These are phyloP conservation scores for Umbelopsis sp. DNA, from an alignment of 192 early-diverging fungal species.

Conservation along the genomic window DNA sequence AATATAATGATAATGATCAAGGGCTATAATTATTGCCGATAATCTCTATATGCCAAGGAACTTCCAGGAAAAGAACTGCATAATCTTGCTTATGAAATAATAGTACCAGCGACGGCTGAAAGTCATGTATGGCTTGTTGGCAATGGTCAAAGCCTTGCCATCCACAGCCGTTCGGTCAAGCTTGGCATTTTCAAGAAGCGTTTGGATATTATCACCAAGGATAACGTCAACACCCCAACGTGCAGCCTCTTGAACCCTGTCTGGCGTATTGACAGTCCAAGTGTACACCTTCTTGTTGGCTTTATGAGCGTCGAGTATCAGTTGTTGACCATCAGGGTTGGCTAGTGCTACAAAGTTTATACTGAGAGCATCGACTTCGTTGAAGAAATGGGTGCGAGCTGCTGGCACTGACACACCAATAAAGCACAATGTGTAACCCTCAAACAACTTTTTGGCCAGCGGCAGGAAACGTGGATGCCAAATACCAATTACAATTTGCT, in stretches of 20 bases:
- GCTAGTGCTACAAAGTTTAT: slow-evolving; percentile 45
- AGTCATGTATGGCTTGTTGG: neutral
- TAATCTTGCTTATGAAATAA: slow-evolving; percentile 20
- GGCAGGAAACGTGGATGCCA: slow-evolving; percentile 57
- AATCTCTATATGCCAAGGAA: slow-evolving; percentile 26
- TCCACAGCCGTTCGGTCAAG: neutral
- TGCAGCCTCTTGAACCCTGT: slow-evolving; percentile 43
- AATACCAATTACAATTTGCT: slow-evolving; percentile 54
- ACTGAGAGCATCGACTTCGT: slow-evolving; percentile 45
- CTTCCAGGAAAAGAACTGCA: slow-evolving; percentile 24
- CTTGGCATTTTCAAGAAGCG: slow-evolving; percentile 28
- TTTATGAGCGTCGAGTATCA: slow-evolving; percentile 54
- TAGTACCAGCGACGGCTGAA: slow-evolving; percentile 22
- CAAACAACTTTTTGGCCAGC: slow-evolving; percentile 45
- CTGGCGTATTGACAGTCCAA: slow-evolving; percentile 55
- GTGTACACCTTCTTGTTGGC: slow-evolving; percentile 47
- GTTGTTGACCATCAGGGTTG: slow-evolving; percentile 41
- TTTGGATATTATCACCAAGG: slow-evolving; percentile 48
- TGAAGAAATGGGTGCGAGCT: slow-evolving; percentile 44
- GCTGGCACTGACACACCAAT: slow-evolving; percentile 53
- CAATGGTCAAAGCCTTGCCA: neutral
- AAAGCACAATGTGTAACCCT: slow-evolving; percentile 46
- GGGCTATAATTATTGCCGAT: no score
- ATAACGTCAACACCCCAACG: slow-evolving; percentile 53
- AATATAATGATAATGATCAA: no score